Base-by-base conservation (phyloP, 305 asterid species). In the Fraxinus dipetala region DNA sequence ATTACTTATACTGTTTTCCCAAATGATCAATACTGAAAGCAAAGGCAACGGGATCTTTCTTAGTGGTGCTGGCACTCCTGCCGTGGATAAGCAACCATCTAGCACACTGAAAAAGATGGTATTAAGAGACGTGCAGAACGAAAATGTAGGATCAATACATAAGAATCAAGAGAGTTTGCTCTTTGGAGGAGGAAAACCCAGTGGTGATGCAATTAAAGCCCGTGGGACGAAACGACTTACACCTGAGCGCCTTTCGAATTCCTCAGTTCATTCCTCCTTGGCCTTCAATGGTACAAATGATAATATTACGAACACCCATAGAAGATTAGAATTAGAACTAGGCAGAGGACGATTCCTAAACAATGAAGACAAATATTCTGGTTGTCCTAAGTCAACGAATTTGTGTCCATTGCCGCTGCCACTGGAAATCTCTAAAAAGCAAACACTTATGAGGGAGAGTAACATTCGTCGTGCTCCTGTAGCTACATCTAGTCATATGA, bases 51-150 rank as follows among this genome's bases (percentile, higher is more conserved):
- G 85, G 54, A 65, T 81, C 82, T 82, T 77, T 79, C 72, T 80
- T 70, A 87, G 86, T 9, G 91, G 87, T 72, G 81, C 87, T 59
- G 83, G 80, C 69, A 6, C 88, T 79, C 88, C 89, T 79, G 85
- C 85, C 81, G 87, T 81, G 2, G 92, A 93, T 87, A 92, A 92
- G 90, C 95, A 87, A 40, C 90, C 73, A 56, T 80, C 88, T 56
- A 82, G 34, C 76, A 78, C 85, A 80, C 26, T 81, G 16, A 93
- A 93, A 83, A 95, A 95, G 90, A 86, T 89, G 3, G 97, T 96
- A 20, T 87, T 95, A 75, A 91, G 97, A 86, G 99, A 95, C 75
- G 90, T 94, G 85, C 99, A 94, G 87, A 94, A 94, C 48, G 95
- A 90, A 85, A 90, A 89, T 77, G 84, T 87, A 32, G 90, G 88